A percentile compares a stretch with the other conserved stretches of the same genome.
Evolutionary conservation across 1,284 basidiomycete genomes (phyloP).

Genomic region (Ustilago nuda): DNA sequence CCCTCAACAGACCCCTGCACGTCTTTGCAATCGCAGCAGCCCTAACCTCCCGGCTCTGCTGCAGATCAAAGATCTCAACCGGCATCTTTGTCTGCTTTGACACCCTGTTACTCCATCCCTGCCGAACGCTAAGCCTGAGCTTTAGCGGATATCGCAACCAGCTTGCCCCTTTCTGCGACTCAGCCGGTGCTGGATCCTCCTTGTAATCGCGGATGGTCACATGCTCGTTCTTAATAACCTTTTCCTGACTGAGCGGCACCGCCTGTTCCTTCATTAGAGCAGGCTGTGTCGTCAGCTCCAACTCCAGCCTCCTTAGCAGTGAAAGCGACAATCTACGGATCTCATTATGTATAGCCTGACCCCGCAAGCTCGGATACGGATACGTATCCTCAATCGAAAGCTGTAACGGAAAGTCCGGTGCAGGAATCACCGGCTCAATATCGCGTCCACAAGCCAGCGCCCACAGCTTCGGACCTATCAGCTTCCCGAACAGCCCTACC

Average conservation of each 20-base stretch:
- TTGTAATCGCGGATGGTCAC: constrained; percentile 36
- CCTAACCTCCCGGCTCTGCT: constrained; percentile 18
- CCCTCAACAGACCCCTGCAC: constrained; percentile 33
- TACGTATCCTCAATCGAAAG: constrained; percentile 69
- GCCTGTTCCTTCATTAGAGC: not conserved
- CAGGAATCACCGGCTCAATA: constrained; percentile 62
- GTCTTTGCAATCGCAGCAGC: constrained; percentile 35
- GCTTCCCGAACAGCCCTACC: constrained; percentile 51
- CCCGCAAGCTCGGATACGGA: constrained; percentile 46
- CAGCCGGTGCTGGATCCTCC: constrained; percentile 1
- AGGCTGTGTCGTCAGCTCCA: constrained; percentile 51
- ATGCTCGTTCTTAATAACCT: constrained; percentile 19
- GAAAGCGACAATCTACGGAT: constrained; percentile 40
- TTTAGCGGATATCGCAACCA: constrained; percentile 61
- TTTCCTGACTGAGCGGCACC: constrained; percentile 31
- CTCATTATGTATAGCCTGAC: constrained; percentile 38
- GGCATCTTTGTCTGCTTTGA: constrained; percentile 58
- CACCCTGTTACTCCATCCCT: constrained; percentile 50
- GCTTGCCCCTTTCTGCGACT: not conserved
- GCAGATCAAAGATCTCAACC: constrained; percentile 57
- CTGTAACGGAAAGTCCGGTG: constrained; percentile 67
- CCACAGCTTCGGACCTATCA: constrained; percentile 62
- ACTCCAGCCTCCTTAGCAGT: constrained; percentile 57
- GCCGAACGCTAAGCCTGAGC: constrained; percentile 51
- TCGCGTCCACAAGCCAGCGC: constrained; percentile 65